phyloP scores from a whole-genome alignment of 106 monocot genomes.

The Dactylorhiza incarnata region DNA sequence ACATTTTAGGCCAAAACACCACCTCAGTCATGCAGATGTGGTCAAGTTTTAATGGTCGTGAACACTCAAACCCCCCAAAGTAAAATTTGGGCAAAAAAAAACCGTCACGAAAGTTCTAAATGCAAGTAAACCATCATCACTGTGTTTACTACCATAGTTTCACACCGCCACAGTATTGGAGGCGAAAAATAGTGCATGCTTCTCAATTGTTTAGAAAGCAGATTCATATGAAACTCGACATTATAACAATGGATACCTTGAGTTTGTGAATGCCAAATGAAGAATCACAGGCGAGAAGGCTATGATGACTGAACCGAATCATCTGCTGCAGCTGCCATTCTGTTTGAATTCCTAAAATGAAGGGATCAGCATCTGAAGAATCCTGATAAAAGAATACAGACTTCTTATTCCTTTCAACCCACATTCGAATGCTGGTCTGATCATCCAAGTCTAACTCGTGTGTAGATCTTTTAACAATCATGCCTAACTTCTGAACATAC shows the following conservation, averaged over 20 bases:
- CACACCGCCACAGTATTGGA: no score
- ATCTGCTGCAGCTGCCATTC: conserved; percentile 97
- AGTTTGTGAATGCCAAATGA: conserved; percentile 93
- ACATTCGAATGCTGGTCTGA: conserved; percentile 85
- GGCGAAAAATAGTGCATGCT: no score
- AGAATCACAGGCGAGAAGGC: conserved; percentile 76
- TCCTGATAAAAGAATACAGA: conserved; percentile 93
- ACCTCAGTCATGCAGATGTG: no score
- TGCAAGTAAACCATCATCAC: no score
- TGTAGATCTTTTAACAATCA: conserved; percentile 94
- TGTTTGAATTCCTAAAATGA: conserved; percentile 94
- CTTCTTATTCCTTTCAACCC: conserved; percentile 92
- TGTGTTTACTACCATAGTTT: no score
- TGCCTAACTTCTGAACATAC: conserved; percentile 90
- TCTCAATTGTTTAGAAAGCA: no score
- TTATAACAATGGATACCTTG: conserved; percentile 40
- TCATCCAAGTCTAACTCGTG: conserved; percentile 95
- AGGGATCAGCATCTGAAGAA: conserved; percentile 75
- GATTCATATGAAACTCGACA: no score
- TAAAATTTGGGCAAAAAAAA: no score
- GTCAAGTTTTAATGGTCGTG: no score
- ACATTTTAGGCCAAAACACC: no score
- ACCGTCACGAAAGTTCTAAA: no score
- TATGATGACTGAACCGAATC: conserved; percentile 89
- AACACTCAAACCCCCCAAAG: no score